phyloP scores from a whole-genome alignment of 192 early-diverging fungal species.

The Backusella morwellensis region DNA sequence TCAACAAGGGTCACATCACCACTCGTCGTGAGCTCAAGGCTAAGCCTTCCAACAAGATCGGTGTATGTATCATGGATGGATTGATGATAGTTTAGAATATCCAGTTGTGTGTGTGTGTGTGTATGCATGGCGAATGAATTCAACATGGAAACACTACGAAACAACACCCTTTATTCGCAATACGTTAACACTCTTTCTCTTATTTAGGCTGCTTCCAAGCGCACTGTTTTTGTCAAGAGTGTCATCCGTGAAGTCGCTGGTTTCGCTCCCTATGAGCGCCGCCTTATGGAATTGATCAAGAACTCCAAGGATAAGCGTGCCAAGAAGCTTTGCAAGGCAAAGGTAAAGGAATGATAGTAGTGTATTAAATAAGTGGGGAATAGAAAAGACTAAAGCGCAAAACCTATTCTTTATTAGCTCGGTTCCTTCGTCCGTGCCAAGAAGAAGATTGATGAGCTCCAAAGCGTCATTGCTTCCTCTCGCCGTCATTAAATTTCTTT shows the following conservation, averaged over 20 bases:
- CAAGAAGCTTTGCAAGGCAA: constrained; percentile 96
- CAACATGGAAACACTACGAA: background rate
- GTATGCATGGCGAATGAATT: background rate
- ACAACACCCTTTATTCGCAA: background rate
- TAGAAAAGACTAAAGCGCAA: too few relatives aligned
- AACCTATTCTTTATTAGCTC: constrained; percentile 58
- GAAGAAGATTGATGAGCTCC: constrained; percentile 98
- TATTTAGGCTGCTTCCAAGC: constrained; percentile 48
- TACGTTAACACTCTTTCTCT: background rate
- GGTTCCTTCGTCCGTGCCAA: constrained; percentile 97
- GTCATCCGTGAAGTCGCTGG: constrained; percentile 96
- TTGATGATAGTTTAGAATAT: background rate
- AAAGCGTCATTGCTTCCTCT: constrained; percentile 87
- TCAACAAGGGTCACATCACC: constrained; percentile 92
- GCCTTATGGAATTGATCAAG: constrained; percentile 99
- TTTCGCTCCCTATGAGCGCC: constrained; percentile 96
- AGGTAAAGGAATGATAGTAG: constrained; percentile 10
- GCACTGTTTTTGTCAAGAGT: constrained; percentile 88
- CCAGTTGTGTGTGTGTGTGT: too few relatives aligned
- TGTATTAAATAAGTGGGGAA: background rate
- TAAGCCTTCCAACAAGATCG: constrained; percentile 78
- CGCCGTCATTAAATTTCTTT: constrained; percentile 61
- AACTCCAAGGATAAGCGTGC: constrained; percentile 99
- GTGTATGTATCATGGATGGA: constrained; percentile 60
- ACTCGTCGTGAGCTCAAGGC: constrained; percentile 64